phyloP scores from a whole-genome alignment of 768 basidiomycete species.

The Pleurotus tuoliensis region DNA sequence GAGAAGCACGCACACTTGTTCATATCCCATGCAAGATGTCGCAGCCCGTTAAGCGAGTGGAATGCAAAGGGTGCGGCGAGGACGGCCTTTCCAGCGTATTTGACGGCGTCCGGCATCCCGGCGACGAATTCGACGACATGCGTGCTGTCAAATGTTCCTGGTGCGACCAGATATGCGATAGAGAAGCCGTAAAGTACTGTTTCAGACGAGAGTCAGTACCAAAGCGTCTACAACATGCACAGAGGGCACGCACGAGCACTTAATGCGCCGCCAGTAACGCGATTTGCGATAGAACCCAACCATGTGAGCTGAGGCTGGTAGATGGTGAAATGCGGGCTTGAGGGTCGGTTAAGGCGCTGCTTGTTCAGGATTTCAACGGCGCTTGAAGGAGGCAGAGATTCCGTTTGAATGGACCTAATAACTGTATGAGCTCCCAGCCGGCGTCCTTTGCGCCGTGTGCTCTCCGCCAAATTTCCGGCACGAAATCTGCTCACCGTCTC shows the following conservation, averaged over 20 bases:
- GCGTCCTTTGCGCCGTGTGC: background rate
- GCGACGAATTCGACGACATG: slow-evolving; percentile 71
- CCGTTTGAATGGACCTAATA: slow-evolving; percentile 53
- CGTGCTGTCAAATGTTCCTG: slow-evolving; percentile 73
- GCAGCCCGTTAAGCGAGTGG: slow-evolving; percentile 86
- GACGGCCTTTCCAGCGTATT: slow-evolving; percentile 70
- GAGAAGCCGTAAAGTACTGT: slow-evolving; percentile 86
- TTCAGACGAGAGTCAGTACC: too few species aligned
- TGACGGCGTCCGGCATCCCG: slow-evolving; percentile 70
- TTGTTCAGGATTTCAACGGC: slow-evolving; percentile 69
- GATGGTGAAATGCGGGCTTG: slow-evolving; percentile 93
- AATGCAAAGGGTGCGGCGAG: slow-evolving; percentile 87
- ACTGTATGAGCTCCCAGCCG: background rate
- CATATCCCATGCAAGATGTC: slow-evolving; percentile 89
- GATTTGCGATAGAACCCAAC: slow-evolving; percentile 81
- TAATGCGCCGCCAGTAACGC: slow-evolving; percentile 78
- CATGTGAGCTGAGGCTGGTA: slow-evolving; percentile 95
- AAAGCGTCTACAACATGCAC: too few species aligned
- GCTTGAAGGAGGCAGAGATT: slow-evolving; percentile 60
- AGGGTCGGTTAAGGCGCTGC: slow-evolving; percentile 87
- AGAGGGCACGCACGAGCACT: slow-evolving; percentile 62
- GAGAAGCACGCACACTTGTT: slow-evolving; percentile 67
- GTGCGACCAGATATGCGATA: slow-evolving; percentile 80
- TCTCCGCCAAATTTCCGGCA: background rate
- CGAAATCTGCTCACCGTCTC: slow-evolving; percentile 38